Conservation (phyloP, 1,284 basidiomycete species). For the Cutaneotrichosporon daszewskae region DNA sequence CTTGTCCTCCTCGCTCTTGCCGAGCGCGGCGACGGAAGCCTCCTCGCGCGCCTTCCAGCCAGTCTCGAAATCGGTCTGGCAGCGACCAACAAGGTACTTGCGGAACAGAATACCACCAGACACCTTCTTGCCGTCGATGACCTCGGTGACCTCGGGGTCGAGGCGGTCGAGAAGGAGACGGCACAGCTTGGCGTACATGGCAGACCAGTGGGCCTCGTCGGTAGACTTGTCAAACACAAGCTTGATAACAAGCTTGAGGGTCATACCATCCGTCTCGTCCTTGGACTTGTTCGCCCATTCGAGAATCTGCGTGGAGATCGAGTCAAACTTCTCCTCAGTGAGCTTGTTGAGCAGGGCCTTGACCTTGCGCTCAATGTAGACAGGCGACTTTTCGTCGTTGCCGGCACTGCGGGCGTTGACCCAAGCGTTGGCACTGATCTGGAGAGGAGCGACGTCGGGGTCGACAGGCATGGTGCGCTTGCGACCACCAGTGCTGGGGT, state of each 20-base stretch:
- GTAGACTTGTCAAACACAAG: conserved; percentile 97
- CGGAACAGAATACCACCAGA: conserved; percentile 80
- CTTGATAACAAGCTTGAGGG: conserved; percentile 89
- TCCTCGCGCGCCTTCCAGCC: conserved; percentile 61
- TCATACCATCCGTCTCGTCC: conserved; percentile 86
- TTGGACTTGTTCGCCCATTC: conserved; percentile 90
- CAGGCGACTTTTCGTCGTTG: conserved; percentile 63
- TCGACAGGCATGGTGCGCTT: conserved; percentile 40
- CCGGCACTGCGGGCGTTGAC: conserved; percentile 48
- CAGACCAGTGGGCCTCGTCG: conserved; percentile 89
- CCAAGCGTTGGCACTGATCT: conserved; percentile 79
- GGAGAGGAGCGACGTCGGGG: conserved; percentile 65
- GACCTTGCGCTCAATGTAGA: conserved; percentile 88
- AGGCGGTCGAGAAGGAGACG: conserved; percentile 89
- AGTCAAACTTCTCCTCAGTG: conserved; percentile 94
- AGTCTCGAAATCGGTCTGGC: conserved; percentile 90
- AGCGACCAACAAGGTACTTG: conserved; percentile 85
- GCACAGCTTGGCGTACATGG: conserved; percentile 94
- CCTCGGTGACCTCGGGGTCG: conserved; percentile 78
- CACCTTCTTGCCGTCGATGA: conserved; percentile 76
- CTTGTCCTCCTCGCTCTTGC: conserved; percentile 55
- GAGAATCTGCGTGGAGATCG: conserved; percentile 88
- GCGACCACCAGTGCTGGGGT: conserved; percentile 36
- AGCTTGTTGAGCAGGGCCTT: conserved; percentile 91
- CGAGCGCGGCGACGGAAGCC: conserved; percentile 53